These are phyloP conservation scores for Usnea hakonensis DNA, from an alignment of 495 filamentous ascomycete species.

Conservation along the genomic window DNA sequence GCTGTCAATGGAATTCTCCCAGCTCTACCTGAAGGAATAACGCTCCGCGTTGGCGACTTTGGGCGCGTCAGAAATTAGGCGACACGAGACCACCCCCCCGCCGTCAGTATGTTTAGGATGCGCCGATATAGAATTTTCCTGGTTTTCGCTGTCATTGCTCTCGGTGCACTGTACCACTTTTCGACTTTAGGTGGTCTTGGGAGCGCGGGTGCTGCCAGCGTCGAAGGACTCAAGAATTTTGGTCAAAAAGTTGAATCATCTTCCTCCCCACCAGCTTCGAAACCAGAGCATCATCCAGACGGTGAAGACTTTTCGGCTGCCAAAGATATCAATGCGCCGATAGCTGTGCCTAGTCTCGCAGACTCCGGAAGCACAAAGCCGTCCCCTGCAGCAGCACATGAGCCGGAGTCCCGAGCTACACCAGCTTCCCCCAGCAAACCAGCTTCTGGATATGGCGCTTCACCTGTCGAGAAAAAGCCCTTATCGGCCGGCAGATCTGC, in stretches of 20 bases:
- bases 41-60: not conserved
- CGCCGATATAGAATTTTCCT: constrained; percentile 71
- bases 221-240: constrained; percentile 31
- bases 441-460: not conserved
- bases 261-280: constrained; percentile 11
- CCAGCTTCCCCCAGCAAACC: not conserved
- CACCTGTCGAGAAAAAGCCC: not conserved
- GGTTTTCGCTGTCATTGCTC: constrained; percentile 56
- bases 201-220: constrained; percentile 23
- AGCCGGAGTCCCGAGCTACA: constrained; percentile 9
- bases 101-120: constrained; percentile 57
- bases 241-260: constrained; percentile 19
- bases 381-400: constrained; percentile 1
- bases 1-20: not conserved
- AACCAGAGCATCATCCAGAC: constrained; percentile 7
- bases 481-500: not conserved
- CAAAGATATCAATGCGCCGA: constrained; percentile 12
- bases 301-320: not conserved
- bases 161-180: constrained; percentile 61
- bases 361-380: not conserved
- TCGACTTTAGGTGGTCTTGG: constrained; percentile 26
- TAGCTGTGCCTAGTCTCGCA: constrained; percentile 8
- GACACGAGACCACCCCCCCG: constrained; percentile 10
- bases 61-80: not conserved
- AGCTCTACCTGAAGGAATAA: not conserved